phyloP scores from a whole-genome alignment of 2,329 filamentous ascomycete genomes.

The Fusarium sp. region DNA sequence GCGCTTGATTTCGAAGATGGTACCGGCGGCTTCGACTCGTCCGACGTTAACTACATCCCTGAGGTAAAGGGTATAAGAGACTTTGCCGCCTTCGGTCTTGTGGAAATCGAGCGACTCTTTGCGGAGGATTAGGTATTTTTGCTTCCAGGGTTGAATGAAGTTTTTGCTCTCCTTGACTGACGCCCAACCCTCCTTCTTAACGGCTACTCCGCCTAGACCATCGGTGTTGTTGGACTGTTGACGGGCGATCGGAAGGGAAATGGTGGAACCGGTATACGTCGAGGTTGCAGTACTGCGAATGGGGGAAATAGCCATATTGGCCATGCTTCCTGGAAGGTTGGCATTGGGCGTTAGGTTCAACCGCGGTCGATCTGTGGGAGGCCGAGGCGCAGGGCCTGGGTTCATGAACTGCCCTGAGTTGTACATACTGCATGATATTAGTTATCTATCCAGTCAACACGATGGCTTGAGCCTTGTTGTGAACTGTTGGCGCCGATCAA shows the following conservation, averaged over 20 bases:
- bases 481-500: slow-evolving; percentile 10
- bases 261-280: slow-evolving; percentile 62
- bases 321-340: slow-evolving; percentile 81
- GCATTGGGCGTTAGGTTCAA: slow-evolving; percentile 82
- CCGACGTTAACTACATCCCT: slow-evolving; percentile 91
- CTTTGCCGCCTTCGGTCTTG: slow-evolving; percentile 89
- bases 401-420: slow-evolving; percentile 87
- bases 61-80: slow-evolving; percentile 85
- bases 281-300: slow-evolving; percentile 72
- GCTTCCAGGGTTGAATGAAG: slow-evolving; percentile 87
- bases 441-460: slow-evolving; percentile 14
- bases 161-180: slow-evolving; percentile 91
- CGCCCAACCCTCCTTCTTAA: slow-evolving; percentile 85
- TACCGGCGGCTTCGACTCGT: slow-evolving; percentile 88
- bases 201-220: slow-evolving; percentile 73
- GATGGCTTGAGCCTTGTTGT: neutral
- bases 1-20: slow-evolving; percentile 93
- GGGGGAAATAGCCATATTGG: slow-evolving; percentile 79
- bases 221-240: slow-evolving; percentile 71
- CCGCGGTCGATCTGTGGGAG: slow-evolving; percentile 84
- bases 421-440: slow-evolving; percentile 61
- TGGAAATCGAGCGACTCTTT: slow-evolving; percentile 95
- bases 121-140: slow-evolving; percentile 89
- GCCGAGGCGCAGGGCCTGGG: slow-evolving; percentile 91
- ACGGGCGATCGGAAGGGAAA: slow-evolving; percentile 74